Conservation (phyloP, 306 rosid genomes). For the Betula pendula region DNA sequence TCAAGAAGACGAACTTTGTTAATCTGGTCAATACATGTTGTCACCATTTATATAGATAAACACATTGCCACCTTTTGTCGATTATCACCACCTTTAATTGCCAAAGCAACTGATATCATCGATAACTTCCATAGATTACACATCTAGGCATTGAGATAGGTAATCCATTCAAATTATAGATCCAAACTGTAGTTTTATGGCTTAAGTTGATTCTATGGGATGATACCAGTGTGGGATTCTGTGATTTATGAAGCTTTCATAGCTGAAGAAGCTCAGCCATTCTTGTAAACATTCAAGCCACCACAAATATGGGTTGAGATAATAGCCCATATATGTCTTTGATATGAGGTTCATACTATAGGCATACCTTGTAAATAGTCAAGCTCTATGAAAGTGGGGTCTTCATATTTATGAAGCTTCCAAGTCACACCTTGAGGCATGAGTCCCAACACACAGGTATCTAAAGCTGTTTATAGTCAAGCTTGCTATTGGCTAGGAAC, state of each 20-base stretch:
- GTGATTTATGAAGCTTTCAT: neutral
- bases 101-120: neutral
- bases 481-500: slow-evolving; percentile 2
- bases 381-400: neutral
- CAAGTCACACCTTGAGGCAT: neutral
- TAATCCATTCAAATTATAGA: neutral
- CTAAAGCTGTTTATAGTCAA: neutral
- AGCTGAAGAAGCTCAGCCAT: neutral
- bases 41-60: neutral
- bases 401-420: too few species aligned
- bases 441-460: neutral
- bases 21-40: neutral
- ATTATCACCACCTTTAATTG: neutral
- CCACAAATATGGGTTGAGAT: neutral
- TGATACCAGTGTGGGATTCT: neutral
- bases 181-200: neutral
- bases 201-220: neutral
- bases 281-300: neutral
- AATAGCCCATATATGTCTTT: neutral
- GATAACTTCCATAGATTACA: neutral
- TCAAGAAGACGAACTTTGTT: neutral
- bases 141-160: neutral
- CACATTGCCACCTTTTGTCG: neutral
- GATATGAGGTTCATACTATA: neutral
- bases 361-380: neutral